Conservation (phyloP, 768 basidiomycete genomes). For the Calvatia gigantea region DNA sequence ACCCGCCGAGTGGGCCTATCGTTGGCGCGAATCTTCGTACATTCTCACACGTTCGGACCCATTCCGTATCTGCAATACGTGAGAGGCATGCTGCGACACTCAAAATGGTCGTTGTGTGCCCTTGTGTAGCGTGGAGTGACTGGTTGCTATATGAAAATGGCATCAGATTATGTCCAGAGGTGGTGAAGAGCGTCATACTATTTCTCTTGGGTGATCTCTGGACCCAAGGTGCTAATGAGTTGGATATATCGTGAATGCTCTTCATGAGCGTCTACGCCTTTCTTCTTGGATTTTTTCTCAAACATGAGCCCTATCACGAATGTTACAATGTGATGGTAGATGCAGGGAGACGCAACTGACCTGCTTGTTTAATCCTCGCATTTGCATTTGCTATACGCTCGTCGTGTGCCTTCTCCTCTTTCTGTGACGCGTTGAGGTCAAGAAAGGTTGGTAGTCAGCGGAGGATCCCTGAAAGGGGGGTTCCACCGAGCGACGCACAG, state of each 20-base stretch:
- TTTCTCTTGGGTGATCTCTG: conserved; percentile 79
- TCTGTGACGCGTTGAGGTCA: conserved; percentile 36
- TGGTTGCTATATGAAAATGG: conserved; percentile 52
- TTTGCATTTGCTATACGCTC: conserved; percentile 66
- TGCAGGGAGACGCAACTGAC: conserved; percentile 26
- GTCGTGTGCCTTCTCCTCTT: conserved; percentile 78
- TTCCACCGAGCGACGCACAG: conserved; percentile 41
- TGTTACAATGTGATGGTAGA: neutral
- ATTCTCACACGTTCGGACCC: conserved; percentile 69
- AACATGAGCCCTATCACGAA: conserved; percentile 54
- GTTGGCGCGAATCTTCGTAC: conserved; percentile 63
- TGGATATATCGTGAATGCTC: conserved; percentile 79
- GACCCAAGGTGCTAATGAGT: conserved; percentile 65
- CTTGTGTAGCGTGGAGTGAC: conserved; percentile 54
- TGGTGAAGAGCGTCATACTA: conserved; percentile 43
- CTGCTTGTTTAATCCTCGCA: conserved; percentile 73
- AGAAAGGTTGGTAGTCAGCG: neutral
- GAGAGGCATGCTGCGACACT: conserved; percentile 62
- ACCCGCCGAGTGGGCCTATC: conserved; percentile 70
- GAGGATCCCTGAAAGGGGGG: neutral
- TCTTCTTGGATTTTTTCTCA: conserved; percentile 81
- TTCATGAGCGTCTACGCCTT: conserved; percentile 58
- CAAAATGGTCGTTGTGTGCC: conserved; percentile 55
- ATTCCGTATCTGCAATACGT: conserved; percentile 76
- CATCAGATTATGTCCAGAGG: neutral